Percentiles rank a stretch among this genome's conserved stretches.
These are phyloP conservation scores for Tagetes patula DNA, from an alignment of 129 eudicot species.

Conservation along the genomic window DNA sequence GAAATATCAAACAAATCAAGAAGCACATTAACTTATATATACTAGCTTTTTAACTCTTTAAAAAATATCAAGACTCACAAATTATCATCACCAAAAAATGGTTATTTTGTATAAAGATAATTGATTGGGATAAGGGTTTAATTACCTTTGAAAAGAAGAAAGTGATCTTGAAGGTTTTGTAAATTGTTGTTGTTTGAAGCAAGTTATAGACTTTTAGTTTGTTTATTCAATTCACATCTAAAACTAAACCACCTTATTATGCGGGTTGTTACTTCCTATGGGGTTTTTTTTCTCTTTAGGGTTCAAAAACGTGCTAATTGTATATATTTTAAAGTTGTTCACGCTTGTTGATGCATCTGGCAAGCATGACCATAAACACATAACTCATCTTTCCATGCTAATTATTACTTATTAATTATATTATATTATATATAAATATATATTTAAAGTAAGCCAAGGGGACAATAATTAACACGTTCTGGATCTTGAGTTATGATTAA, in stretches of 20 bases:
- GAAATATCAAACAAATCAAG: not conserved
- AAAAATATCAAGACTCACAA: no score
- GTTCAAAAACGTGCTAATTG: conserved; percentile 4
- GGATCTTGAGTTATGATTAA: no score
- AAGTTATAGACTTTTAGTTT: not conserved
- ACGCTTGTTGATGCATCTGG: not conserved
- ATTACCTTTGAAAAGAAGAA: conserved; percentile 5
- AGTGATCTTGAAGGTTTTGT: not conserved
- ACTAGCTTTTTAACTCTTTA: not conserved
- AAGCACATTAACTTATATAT: not conserved
- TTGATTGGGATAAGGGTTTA: not conserved
- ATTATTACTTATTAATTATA: no score
- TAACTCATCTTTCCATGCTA: no score
- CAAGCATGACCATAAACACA: no score
- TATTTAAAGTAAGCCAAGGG: no score
- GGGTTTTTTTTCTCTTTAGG: not conserved
- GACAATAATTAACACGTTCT: no score
- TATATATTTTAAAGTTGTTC: not conserved
- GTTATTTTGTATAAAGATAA: not conserved
- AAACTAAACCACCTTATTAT: conserved; percentile 12
- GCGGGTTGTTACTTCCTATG: not conserved
- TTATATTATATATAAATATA: no score
- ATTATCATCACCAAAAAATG: no score
- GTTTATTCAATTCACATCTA: conserved; percentile 9
- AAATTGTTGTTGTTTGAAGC: not conserved